phyloP scores from a whole-genome alignment of 2,329 filamentous ascomycete genomes.

The Bretziella fagacearum region DNA sequence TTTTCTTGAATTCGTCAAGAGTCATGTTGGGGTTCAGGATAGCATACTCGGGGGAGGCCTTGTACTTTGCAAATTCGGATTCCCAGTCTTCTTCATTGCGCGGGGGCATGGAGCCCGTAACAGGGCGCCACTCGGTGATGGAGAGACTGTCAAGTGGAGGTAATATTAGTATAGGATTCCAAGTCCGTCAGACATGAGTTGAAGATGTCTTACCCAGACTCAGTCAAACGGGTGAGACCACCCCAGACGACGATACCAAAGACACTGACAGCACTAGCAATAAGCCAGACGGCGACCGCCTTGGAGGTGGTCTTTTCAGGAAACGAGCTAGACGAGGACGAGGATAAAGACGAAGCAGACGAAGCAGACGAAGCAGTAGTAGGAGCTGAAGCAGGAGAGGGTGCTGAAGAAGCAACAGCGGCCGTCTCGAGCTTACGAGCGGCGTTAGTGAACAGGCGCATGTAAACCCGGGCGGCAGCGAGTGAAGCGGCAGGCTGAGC shows the following conservation, averaged over 20 bases:
- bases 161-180: slow-evolving; percentile 5
- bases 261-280: slow-evolving; percentile 80
- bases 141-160: slow-evolving; percentile 48
- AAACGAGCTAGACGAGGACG: slow-evolving; percentile 20
- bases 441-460: slow-evolving; percentile 11
- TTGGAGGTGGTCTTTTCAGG: slow-evolving; percentile 53
- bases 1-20: slow-evolving; percentile 87
- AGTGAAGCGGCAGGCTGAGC: not conserved
- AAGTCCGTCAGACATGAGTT: not conserved
- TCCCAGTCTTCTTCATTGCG: slow-evolving; percentile 70
- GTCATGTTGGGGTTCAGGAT: slow-evolving; percentile 87
- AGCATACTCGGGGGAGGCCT: slow-evolving; percentile 79
- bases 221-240: slow-evolving; percentile 80
- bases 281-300: slow-evolving; percentile 75
- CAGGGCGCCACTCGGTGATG: slow-evolving; percentile 97
- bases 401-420: slow-evolving; percentile 1
- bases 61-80: slow-evolving; percentile 83
- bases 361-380: not conserved
- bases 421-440: slow-evolving; percentile 4
- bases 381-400: not conserved
- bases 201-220: slow-evolving; percentile 59
- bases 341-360: slow-evolving; percentile 5
- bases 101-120: slow-evolving; percentile 81
- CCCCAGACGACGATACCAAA: slow-evolving; percentile 96
- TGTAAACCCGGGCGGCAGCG: slow-evolving; percentile 1